phyloP scores from a whole-genome alignment of 2,329 filamentous ascomycete genomes.

The Xylariaceae sp. region DNA sequence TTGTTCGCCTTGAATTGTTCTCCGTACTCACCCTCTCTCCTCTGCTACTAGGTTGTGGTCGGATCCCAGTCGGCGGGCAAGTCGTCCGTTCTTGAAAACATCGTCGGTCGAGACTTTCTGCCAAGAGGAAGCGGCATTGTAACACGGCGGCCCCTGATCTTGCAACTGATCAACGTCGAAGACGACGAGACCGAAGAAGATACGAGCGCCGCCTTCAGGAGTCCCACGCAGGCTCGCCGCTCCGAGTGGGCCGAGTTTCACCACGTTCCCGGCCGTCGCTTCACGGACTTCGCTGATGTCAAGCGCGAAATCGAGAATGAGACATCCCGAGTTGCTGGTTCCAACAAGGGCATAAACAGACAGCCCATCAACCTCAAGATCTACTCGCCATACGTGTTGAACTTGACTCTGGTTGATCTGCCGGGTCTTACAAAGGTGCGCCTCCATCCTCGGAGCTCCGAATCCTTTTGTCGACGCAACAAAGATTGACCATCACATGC shows the following conservation, averaged over 20 bases:
- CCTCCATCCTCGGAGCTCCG: slow-evolving; percentile 4
- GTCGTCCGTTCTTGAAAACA: slow-evolving; percentile 97
- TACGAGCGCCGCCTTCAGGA: slow-evolving; percentile 66
- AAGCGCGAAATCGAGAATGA: slow-evolving; percentile 97
- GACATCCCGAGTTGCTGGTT: slow-evolving; percentile 84
- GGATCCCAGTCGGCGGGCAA: slow-evolving; percentile 98
- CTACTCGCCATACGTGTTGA: slow-evolving; percentile 94
- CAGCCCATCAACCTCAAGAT: slow-evolving; percentile 98
- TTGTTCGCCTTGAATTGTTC: not conserved
- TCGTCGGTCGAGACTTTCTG: slow-evolving; percentile 94
- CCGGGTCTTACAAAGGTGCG: slow-evolving; percentile 88
- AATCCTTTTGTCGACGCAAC: not conserved
- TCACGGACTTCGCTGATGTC: slow-evolving; percentile 88
- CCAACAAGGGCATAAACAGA: slow-evolving; percentile 96
- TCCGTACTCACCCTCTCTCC: slow-evolving; percentile 14
- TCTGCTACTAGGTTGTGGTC: slow-evolving; percentile 72
- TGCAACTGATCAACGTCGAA: slow-evolving; percentile 96
- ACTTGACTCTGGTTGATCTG: slow-evolving; percentile 91
- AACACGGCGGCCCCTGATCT: slow-evolving; percentile 85
- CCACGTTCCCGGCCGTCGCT: slow-evolving; percentile 82
- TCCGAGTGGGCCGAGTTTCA: slow-evolving; percentile 92
- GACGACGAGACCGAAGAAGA: slow-evolving; percentile 64
- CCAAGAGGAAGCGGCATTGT: slow-evolving; percentile 96
- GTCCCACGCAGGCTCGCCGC: slow-evolving; percentile 62
- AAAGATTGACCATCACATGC: slow-evolving; percentile 17